These are phyloP conservation scores for Hyaloperonospora arabidopsidis DNA, from an alignment of 352 stramenopile genomes.

Conservation along the genomic window DNA sequence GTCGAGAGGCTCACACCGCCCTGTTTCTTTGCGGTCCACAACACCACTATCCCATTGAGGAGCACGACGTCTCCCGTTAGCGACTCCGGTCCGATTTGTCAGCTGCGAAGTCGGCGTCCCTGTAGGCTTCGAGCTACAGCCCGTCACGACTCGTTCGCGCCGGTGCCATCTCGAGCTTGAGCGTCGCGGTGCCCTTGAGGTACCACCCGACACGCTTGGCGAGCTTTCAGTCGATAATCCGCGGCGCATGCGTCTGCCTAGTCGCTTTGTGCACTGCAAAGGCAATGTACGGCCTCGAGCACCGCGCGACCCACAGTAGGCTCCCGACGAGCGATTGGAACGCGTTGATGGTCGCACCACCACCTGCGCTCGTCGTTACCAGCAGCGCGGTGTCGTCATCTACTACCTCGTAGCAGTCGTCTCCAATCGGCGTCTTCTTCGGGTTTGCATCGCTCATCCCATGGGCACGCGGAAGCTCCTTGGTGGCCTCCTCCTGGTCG, in stretches of 20 bases:
- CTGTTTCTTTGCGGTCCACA: background rate
- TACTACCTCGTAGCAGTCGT: too few relatives aligned
- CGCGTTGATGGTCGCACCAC: too few relatives aligned
- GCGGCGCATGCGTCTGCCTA: background rate
- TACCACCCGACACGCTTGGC: background rate
- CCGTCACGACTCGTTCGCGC: background rate
- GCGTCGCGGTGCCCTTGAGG: background rate
- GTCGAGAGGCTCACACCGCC: background rate
- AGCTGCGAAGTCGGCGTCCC: background rate
- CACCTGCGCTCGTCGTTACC: too few relatives aligned
- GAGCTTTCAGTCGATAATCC: background rate
- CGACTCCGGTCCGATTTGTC: background rate
- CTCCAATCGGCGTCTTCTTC: too few relatives aligned
- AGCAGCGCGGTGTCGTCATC: too few relatives aligned
- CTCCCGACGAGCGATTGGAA: background rate
- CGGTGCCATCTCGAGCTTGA: background rate
- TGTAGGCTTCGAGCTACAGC: background rate
- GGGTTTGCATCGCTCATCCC: background rate
- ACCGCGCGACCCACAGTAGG: background rate
- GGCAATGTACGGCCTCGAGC: background rate
- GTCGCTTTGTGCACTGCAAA: conserved; percentile 1
- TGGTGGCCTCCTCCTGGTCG: background rate
- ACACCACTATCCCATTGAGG: background rate
- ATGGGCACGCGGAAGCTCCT: background rate
- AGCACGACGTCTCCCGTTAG: background rate